Base-by-base conservation (phyloP, 106 monocot genomes). In the Ottelia alismoides region DNA sequence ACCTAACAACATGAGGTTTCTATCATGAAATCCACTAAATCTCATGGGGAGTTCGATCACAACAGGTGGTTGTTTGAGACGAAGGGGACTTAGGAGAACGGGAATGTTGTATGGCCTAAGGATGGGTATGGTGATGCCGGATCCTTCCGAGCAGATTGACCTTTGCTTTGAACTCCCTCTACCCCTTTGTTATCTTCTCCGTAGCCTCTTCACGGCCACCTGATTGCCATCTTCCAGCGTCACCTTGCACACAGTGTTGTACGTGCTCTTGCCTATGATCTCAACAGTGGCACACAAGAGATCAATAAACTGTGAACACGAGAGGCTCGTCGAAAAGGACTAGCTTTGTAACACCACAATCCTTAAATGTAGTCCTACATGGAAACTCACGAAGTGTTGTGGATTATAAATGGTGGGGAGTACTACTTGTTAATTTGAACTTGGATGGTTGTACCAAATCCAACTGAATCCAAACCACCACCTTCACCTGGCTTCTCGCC, bases 51-150 rank as follows among this genome's bases (percentile, higher is more conserved):
- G 17, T 81, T 81, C 21, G 86, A 87, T 57, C 80, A 87, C 47
- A 75, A 64, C 6, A 35, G 81, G 1, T 87, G 86, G 86, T 61
- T 87, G 16, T 87, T 73, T 24, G 81, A 87, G 86, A 81, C 81
- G n/a, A 81, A 78, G 48, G 86, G 86, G 29, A 87, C 86, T 1
- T 87, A 87, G 25, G 86, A 81, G 7, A 81, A 87, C n/a, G 86
- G 86, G 44, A 87, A 87, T 31, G 86, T 81, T 1, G 53, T 87
- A 19, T 81, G 86, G 86, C 86, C 86, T 0, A 78, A 77, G 45
- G 81, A 74, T 19, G 78, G 75, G 14, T 50, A 65, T 47, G 63
- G 64, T 12, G 70, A 47, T 23, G n/a, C n/a, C n/a, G 60, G 52
- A 19, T 81, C 2, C 54, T 87, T 65, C 77, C 81, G 11, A 70